Base-by-base conservation (phyloP, 176 grass and related monocot species). In the Aegilops sharonensis region DNA sequence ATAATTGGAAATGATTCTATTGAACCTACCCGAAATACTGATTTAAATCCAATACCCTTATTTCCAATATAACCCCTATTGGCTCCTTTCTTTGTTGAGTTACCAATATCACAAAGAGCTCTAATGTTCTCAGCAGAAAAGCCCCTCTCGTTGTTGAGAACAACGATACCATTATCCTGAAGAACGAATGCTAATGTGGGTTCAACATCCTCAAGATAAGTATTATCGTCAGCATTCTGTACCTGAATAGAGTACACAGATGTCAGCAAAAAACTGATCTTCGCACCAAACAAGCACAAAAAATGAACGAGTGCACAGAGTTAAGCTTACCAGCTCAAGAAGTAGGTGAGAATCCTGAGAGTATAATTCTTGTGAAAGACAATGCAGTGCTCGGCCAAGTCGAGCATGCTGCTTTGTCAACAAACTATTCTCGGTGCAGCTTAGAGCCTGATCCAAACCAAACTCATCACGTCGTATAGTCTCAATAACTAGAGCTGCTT, bases 1-100 rank as follows among this genome's bases (percentile, higher is more conserved):
- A 82, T 60, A 88, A 75, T 64, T 71, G 20, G 78, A 69, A 81
- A 80, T 72, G 67, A 27, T 78, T 84, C n/a, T 81, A 8, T 52
- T 45, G 60, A 15, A 73, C 89, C 63, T 91, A 98, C 96, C 96
- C 96, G 93, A 75, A 98, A 98, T 78, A 98, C 96, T 81, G 96
- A 98, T 74, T 98, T 98, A 83, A 98, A 98, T 43, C 96, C 96
- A 87, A 98, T 98, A 60, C 96, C 96, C 86, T 95, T 98, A 56
- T 95, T 93, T 68, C 96, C 96, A 83, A 98, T 98, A 89, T 98
- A 98, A 84, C 96, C 96, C 78, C 66, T 79, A 80, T 82, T 88
- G 43, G 91, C 91, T 89, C 92, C 90, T 92, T 94, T 98, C 90
- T 98, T 98, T 84, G 96, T 98, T 34, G 96, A 98, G 86, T 92